Evolutionary conservation across 2,329 filamentous ascomycete genomes (phyloP), one percentile per base, ranked within the genome.

Genomic region (Thelonectria discophora): DNA sequence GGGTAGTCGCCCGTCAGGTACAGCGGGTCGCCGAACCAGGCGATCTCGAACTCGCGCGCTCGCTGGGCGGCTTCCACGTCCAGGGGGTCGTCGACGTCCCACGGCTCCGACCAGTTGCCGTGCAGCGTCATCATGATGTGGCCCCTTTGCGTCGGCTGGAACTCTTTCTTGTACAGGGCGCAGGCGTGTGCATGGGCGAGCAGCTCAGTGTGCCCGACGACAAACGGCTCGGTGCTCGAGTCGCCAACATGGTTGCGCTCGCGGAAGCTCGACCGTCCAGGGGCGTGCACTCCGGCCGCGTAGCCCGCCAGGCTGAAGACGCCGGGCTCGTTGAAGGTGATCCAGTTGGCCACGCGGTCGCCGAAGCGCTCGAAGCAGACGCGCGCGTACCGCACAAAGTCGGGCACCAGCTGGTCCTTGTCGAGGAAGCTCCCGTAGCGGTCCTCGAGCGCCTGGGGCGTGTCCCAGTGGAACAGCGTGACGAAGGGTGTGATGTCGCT

Each of bases 381-480:
- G 11, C 67, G 60, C 2, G 68, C 67, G 24, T 70, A 70, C 11
- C 65, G 67, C 15, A 69, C 32, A 2, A 69, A 70, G n/a, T 69
- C 68, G 2, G 65, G 64, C 0, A 66, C 68, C 7, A 65, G 65
- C 2, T 37, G 53, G 3, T 69, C 65, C 20, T 69, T 68, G 54
- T 68, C 20, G 3, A 70, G 32, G 52, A 70, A 67, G 24, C 68
- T 65, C 0, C 67, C 65, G 3, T 70, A 69, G 1, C 68, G 67
- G 24, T 70, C 67, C 37, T 68, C 64, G 5, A 70, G 47, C 0
- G 58, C 45, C 18, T 70, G 68, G 10, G 87, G 87, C 1, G 86
- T 80, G 73, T 90, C 87, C 87, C 87, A 89, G 68, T 90, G 87
- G 73, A 85, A 88, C 3, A 90, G 78, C 1, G 87, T 90, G 54